Percentiles rank a stretch among this genome's conserved stretches.
phyloP scores from a whole-genome alignment of 192 early-diverging fungal species.

The Endogone sp. region DNA sequence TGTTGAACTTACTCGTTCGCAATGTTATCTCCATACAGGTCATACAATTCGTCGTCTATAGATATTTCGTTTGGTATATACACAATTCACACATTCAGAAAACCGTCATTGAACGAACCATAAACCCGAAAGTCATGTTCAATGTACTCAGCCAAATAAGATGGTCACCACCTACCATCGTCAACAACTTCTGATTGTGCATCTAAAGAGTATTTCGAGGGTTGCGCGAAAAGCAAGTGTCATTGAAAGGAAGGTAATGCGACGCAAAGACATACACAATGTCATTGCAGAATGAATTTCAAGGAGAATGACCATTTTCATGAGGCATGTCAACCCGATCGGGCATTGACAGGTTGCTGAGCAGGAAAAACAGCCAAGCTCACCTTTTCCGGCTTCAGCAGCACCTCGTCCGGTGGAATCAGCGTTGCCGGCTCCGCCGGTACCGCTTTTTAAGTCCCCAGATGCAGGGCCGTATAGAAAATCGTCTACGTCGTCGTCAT shows the following conservation, averaged over 20 bases:
- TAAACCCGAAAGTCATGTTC: background rate
- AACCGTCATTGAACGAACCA: background rate
- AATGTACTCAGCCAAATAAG: background rate
- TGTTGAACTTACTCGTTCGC: no score
- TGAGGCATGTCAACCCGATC: no score
- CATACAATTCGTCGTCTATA: background rate
- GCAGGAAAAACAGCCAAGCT: no score
- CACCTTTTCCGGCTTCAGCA: background rate
- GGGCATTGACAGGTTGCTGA: no score
- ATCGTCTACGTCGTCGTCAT: background rate
- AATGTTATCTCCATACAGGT: no score
- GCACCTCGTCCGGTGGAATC: background rate
- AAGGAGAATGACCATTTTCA: no score
- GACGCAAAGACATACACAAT: no score
- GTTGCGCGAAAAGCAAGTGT: background rate
- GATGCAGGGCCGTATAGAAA: background rate
- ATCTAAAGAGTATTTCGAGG: background rate
- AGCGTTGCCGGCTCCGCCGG: background rate
- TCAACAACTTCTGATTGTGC: background rate
- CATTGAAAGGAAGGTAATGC: no score
- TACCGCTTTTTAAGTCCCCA: background rate
- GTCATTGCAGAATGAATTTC: no score
- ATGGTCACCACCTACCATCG: background rate
- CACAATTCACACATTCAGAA: background rate
- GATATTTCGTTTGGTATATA: no score